These are phyloP conservation scores for Beauveria australis DNA, from an alignment of 2,329 filamentous ascomycete genomes.

Conservation along the genomic window DNA sequence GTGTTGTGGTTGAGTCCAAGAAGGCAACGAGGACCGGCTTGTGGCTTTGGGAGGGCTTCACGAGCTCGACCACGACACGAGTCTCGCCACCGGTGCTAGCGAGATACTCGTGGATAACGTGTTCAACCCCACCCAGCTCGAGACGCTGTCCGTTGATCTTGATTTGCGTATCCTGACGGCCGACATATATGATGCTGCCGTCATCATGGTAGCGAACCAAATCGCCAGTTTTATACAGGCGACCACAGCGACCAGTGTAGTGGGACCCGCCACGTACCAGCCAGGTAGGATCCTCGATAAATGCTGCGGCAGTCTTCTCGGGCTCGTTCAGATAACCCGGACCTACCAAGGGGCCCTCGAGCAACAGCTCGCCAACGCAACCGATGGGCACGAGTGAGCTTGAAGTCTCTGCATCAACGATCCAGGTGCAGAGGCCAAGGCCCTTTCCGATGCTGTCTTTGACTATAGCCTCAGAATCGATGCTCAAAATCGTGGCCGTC, in stretches of 20 bases:
- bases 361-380: constrained; percentile 19
- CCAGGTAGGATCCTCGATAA: constrained; percentile 33
- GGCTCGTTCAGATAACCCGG: constrained; percentile 17
- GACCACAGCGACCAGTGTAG: constrained; percentile 13
- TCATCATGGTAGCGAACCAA: constrained; percentile 20
- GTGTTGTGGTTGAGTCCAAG: background rate
- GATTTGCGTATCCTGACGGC: constrained; percentile 44
- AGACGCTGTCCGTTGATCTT: constrained; percentile 45
- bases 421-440: constrained; percentile 13
- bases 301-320: constrained; percentile 19
- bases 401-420: constrained; percentile 15
- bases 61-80: constrained; percentile 1
- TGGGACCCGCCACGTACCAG: constrained; percentile 10
- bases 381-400: constrained; percentile 16
- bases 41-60: background rate
- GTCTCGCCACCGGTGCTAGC: background rate
- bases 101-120: background rate
- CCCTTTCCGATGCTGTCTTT: constrained; percentile 10
- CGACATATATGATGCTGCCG: constrained; percentile 30
- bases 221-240: constrained; percentile 15
- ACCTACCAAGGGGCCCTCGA: constrained; percentile 20
- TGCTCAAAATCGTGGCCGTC: background rate
- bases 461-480: background rate
- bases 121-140: constrained; percentile 25
- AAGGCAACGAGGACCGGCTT: background rate